Conservation (phyloP, 2,329 filamentous ascomycete genomes). For the Lasiodiplodia hormozganensis region DNA sequence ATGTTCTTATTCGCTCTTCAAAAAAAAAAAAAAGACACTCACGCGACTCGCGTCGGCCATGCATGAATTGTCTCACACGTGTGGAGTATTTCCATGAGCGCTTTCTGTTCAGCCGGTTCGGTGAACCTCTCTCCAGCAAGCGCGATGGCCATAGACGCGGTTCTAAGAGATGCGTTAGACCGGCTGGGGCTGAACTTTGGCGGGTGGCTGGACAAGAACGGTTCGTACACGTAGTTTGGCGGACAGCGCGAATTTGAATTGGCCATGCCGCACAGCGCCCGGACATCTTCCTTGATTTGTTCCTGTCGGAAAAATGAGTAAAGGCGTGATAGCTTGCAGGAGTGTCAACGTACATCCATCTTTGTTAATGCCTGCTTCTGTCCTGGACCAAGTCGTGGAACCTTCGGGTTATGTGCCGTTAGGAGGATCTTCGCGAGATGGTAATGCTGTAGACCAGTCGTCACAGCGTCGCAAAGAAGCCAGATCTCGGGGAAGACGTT, state of each 20-base stretch:
- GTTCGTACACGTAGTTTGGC: slow-evolving; percentile 59
- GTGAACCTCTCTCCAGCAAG: slow-evolving; percentile 58
- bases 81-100: slow-evolving; percentile 55
- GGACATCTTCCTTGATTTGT: slow-evolving; percentile 56
- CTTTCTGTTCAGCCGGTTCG: slow-evolving; percentile 55
- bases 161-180: slow-evolving; percentile 29
- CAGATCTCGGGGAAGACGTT: slow-evolving; percentile 65
- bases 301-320: slow-evolving; percentile 41
- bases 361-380: slow-evolving; percentile 47
- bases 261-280: slow-evolving; percentile 65
- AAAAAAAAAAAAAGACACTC: slow-evolving; percentile 31
- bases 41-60: slow-evolving; percentile 59
- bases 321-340: not conserved
- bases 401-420: slow-evolving; percentile 61
- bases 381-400: slow-evolving; percentile 57
- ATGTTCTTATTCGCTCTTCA: too few species aligned
- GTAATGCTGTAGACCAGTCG: slow-evolving; percentile 67
- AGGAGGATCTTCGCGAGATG: slow-evolving; percentile 65
- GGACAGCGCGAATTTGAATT: slow-evolving; percentile 63
- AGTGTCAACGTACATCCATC: slow-evolving; percentile 49
- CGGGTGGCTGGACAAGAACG: not conserved
- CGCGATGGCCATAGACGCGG: slow-evolving; percentile 42
- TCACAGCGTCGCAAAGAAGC: slow-evolving; percentile 64
- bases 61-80: slow-evolving; percentile 59
- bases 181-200: slow-evolving; percentile 14